These are phyloP conservation scores for Flaveria brownii DNA, from an alignment of 129 eudicot species.

Conservation along the genomic window DNA sequence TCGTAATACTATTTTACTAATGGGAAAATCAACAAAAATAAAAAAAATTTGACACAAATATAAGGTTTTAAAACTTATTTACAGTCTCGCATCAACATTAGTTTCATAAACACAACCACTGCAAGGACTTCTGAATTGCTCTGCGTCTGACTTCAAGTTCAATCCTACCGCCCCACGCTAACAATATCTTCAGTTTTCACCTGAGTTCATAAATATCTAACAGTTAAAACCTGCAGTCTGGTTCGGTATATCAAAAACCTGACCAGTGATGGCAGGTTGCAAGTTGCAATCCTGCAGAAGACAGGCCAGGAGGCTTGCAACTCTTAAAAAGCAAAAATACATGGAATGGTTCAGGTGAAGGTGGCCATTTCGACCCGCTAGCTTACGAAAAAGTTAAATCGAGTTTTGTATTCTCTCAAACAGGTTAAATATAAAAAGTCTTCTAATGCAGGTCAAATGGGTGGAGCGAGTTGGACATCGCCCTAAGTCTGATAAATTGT, in stretches of 20 bases:
- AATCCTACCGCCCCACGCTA: slow-evolving; percentile 9
- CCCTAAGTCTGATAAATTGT: background rate
- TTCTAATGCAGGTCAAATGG: background rate
- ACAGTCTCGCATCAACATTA: slow-evolving; percentile 36
- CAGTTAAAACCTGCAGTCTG: slow-evolving; percentile 3
- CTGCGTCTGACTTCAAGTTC: slow-evolving; percentile 2
- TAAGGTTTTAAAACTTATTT: slow-evolving; percentile 16
- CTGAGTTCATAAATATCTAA: slow-evolving; percentile 30
- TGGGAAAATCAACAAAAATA: slow-evolving; percentile 22
- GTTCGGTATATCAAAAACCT: background rate
- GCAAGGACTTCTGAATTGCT: slow-evolving; percentile 11
- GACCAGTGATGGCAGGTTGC: background rate
- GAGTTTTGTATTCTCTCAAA: background rate
- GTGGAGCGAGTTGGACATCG: background rate
- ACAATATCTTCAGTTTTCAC: slow-evolving; percentile 16
- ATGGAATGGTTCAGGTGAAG: background rate
- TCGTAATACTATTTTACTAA: slow-evolving; percentile 8
- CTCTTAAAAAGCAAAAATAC: slow-evolving; percentile 15
- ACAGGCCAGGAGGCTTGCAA: background rate
- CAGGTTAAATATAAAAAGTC: background rate
- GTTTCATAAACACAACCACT: slow-evolving; percentile 23
- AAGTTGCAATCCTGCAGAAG: slow-evolving; percentile 13
- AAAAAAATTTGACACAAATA: slow-evolving; percentile 33
- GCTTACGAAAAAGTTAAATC: background rate
- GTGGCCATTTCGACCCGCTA: background rate